Evolutionary conservation across 768 basidiomycete species (phyloP).

Genomic region (Hypholoma sublateritium): DNA sequence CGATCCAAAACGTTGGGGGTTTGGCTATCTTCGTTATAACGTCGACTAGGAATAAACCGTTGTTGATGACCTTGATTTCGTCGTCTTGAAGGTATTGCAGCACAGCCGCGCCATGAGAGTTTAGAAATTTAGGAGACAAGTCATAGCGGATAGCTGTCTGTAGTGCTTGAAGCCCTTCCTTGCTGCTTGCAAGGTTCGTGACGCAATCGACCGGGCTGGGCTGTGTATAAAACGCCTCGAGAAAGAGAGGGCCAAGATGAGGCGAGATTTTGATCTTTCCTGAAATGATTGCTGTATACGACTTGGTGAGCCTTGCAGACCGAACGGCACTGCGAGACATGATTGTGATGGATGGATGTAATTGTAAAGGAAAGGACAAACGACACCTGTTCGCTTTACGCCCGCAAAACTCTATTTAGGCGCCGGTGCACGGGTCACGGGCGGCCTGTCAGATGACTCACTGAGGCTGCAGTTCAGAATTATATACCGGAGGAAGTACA

Average conservation of each 20-base stretch:
- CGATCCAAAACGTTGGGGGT: slow-evolving; percentile 51
- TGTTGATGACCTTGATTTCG: slow-evolving; percentile 33
- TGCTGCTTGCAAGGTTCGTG: slow-evolving; percentile 34
- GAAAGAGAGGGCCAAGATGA: slow-evolving; percentile 32
- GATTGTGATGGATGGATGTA: slow-evolving; percentile 21
- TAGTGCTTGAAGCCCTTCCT: slow-evolving; percentile 35
- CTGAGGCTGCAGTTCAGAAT: no score
- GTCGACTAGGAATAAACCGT: slow-evolving; percentile 41
- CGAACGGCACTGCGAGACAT: slow-evolving; percentile 18
- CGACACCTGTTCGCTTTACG: no score
- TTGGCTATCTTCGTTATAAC: slow-evolving; percentile 43
- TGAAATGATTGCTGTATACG: background rate
- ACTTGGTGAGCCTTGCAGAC: slow-evolving; percentile 18
- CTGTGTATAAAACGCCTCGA: slow-evolving; percentile 45
- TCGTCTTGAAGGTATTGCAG: slow-evolving; percentile 38
- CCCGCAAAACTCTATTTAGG: no score
- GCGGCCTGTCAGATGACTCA: no score
- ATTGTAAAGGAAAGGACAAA: no score
- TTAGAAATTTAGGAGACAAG: slow-evolving; percentile 37
- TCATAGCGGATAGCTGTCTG: slow-evolving; percentile 43
- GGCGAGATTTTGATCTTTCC: slow-evolving; percentile 17
- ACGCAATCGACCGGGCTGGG: slow-evolving; percentile 37
- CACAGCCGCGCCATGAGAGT: slow-evolving; percentile 36
- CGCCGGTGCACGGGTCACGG: no score
- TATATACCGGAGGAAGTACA: no score